These are phyloP conservation scores for Cytospora paraplurivora DNA, from an alignment of 2,329 filamentous ascomycete genomes.

Conservation along the genomic window DNA sequence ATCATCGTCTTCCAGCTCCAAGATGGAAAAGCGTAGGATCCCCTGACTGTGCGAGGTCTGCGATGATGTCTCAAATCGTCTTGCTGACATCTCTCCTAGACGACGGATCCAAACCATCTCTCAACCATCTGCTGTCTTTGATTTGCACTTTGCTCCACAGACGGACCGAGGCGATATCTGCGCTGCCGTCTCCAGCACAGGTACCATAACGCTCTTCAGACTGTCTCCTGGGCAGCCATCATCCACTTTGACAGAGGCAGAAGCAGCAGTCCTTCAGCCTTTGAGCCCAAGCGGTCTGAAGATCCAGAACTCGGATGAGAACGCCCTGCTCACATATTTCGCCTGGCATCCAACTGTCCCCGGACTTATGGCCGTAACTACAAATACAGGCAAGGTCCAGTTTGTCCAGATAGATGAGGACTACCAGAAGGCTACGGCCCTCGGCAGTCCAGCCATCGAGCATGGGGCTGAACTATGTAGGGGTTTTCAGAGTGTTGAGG, in stretches of 20 bases:
- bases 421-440: constrained; percentile 42
- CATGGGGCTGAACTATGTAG: constrained; percentile 68
- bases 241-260: constrained; percentile 30
- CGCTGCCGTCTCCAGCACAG: constrained; percentile 78
- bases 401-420: constrained; percentile 51
- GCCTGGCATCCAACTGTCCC: constrained; percentile 66
- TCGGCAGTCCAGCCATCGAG: constrained; percentile 44
- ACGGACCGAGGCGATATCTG: constrained; percentile 54
- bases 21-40: constrained; percentile 57
- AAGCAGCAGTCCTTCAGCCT: constrained; percentile 38
- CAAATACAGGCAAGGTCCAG: constrained; percentile 67
- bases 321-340: constrained; percentile 70
- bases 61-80: constrained; percentile 24
- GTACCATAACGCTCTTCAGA: constrained; percentile 65
- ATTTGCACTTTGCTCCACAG: constrained; percentile 75
- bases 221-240: constrained; percentile 45
- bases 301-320: constrained; percentile 54
- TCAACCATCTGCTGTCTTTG: constrained; percentile 75
- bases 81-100: constrained; percentile 42
- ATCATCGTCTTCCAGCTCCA: constrained; percentile 66
- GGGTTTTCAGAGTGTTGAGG: constrained; percentile 33
- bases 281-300: constrained; percentile 47
- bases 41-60: constrained; percentile 18
- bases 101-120: constrained; percentile 58
- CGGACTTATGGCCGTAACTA: constrained; percentile 67